Base-by-base conservation (phyloP, 805 yeast species). In the Monosporozyma unispora region DNA sequence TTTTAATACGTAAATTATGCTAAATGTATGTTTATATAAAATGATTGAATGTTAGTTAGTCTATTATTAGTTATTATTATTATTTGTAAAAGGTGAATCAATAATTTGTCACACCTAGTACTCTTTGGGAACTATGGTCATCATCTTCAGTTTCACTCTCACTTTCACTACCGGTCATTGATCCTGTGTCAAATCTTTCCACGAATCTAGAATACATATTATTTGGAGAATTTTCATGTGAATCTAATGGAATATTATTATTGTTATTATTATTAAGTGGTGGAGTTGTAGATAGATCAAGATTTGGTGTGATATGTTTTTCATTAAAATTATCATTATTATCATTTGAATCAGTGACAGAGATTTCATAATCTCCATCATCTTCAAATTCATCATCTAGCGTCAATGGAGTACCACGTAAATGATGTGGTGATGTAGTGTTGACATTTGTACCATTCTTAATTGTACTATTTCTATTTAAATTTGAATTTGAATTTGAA, bases 361-460 rank as follows among this genome's bases (percentile, higher is more conserved):
- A 44, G 9, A 44, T 27, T 44, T 44, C 46, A 23, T 44, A 44
- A 35, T 44, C 47, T 7, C n/a, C 28, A 35, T 44, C 47, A 23
- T 44, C 44, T 25, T 41, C 46, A 14, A 33, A 29, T 44, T 21
- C 28, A 12, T 44, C 46, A 44, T 44, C 39, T 14, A 44, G 31
- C 14, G 37, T 31, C 2, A 39, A 39, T 39, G 42, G 42, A 22
- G 27, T 21, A 39, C 42, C 42, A 39, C 21, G 25, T 21, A 39
- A 39, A 39, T 21, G 42, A 21, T 39, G 25, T 21, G 42, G 42
- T 19, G 42, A 39, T 39, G 27, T 21, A 3, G 27, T 5, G 27
- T 39, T 39, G 10, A 18, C 21, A 21, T 39, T 19, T 39, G 16
- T 10, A 39, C 27, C 42, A 39, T 12, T 11, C 14, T 31, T 31